These are phyloP conservation scores for Amanita jacksonii DNA, from an alignment of 768 basidiomycete species.

Conservation along the genomic window DNA sequence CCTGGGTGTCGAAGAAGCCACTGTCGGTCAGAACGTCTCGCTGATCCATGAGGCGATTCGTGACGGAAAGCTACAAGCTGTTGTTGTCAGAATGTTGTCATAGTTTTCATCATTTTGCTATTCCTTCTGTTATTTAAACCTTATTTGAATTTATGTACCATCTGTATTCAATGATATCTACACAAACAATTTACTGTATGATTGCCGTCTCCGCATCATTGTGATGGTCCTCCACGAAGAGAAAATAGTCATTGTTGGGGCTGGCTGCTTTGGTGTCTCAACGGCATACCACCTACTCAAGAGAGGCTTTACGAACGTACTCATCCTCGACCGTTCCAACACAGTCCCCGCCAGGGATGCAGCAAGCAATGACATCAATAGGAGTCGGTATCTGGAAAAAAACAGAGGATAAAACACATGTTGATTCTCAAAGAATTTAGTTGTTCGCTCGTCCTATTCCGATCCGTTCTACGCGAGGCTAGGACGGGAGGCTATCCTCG, in stretches of 20 bases:
- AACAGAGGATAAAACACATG: background rate
- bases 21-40: constrained; percentile 62
- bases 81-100: constrained; percentile 32
- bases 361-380: constrained; percentile 51
- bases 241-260: constrained; percentile 61
- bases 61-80: constrained; percentile 40
- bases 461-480: constrained; percentile 62
- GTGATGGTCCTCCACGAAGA: constrained; percentile 19
- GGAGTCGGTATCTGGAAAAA: constrained; percentile 22
- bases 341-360: constrained; percentile 75
- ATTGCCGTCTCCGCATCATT: constrained; percentile 10
- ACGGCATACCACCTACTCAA: constrained; percentile 73
- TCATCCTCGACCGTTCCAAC: constrained; percentile 63
- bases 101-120: constrained; percentile 10
- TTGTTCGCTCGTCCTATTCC: constrained; percentile 66
- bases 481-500: constrained; percentile 64
- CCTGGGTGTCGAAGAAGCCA: constrained; percentile 55
- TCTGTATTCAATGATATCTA: too few relatives aligned
- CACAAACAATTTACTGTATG: background rate
- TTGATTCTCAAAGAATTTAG: too few relatives aligned
- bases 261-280: constrained; percentile 82
- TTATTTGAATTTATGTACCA: too few relatives aligned
- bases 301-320: constrained; percentile 60
- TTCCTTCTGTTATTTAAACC: too few relatives aligned
- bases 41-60: constrained; percentile 67